Evolutionary conservation across 140 eudicot genomes (phyloP), one percentile per base, ranked within the genome.

Genomic region (Erigeron philadelphicus): DNA sequence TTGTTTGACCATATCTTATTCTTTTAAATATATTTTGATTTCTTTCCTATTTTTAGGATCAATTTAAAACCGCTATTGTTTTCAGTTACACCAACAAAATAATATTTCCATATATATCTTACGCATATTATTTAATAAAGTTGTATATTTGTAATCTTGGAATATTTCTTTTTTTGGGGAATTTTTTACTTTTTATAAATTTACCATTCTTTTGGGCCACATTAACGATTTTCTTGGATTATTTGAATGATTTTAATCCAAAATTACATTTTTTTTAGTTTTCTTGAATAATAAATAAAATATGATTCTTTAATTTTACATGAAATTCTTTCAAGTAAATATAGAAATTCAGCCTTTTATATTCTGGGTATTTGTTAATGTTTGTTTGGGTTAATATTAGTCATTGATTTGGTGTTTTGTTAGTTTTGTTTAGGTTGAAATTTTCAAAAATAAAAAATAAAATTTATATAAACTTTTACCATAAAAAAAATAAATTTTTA

Each of bases 351-450:
- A 45, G 9, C 76, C 43, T 17, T 64, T 73, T 48, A 49, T 68
- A 66, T 61, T 54, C 54, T 71, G 76, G 76, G 67, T 31, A 53
- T 70, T 76, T 70, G 60, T 76, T 61, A 68, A 38, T 65, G 38
- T 57, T 9, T 55, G n/a, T 77, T 64, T 77, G 63, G 81, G 73
- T 77, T 71, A 77, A 56, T 72, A 71, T 77, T 52, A 76, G 68
- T 76, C 75, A 60, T 76, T 75, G 64, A 48, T 68, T 77, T 71
- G 77, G 77, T 77, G 78, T 65, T 77, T 77, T 71, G 41, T 72
- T 74, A 77, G 74, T 72, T 62, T 71, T 77, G 81, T 66, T 65
- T 72, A 72, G 82, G 82, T 78, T 78, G 70, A 78, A 78, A 66
- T 74, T 65, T 65, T 57, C 73, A 71, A n/a, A n/a, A n/a, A n/a